Base-by-base conservation (phyloP, 2,329 filamentous ascomycete species). In the Sarocladiaceae sp. region DNA sequence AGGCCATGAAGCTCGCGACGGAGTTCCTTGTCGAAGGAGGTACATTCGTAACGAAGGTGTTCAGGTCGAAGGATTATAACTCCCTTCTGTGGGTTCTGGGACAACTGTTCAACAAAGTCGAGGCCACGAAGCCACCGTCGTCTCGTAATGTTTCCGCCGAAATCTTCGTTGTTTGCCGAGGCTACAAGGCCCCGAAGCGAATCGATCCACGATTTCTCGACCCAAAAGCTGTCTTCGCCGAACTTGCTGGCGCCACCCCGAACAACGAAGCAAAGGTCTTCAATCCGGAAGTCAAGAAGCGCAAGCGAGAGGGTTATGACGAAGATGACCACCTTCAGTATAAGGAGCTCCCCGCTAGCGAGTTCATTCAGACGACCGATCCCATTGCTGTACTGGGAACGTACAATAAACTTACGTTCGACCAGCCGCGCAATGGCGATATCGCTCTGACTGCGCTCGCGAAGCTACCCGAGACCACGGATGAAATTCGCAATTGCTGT, bases 181-280 rank as follows among this genome's bases (percentile, higher is more conserved):
- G 93, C 18, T 99, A 84, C 77, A 97, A 97, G 72, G 93, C 93
- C 0, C 94, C 94, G 3, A 97, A 97, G 72, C 82, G 84, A 57
- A 83, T 99, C 54, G 94, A 99, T 64, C 91, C 93, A 10, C 89
- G 89, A 59, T 95, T 99, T 66, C 77, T 99, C 50, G 94, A 99
- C 63, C 84, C 94, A 5, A 84, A 84, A 58, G 83, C 88, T 53
- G 94, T 97, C 26, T 99, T 99, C 64, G 92, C 92, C 28, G 94
- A 99, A 68, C 75, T 97, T n/a, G 76, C 87, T 28, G 89, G 88
- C 53, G 83, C 88, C 2, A 87, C 86, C 0, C 90, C 91, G 1
- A 99, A 97, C 69, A 95, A 97, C 60, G 94, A 99, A 68, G 94
- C 94, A 35, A 96, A 96, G 68, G 94, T 99, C 2, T 99, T 93